phyloP scores from a whole-genome alignment of 148 eudicot species.

The Salicornia ramosissima region DNA sequence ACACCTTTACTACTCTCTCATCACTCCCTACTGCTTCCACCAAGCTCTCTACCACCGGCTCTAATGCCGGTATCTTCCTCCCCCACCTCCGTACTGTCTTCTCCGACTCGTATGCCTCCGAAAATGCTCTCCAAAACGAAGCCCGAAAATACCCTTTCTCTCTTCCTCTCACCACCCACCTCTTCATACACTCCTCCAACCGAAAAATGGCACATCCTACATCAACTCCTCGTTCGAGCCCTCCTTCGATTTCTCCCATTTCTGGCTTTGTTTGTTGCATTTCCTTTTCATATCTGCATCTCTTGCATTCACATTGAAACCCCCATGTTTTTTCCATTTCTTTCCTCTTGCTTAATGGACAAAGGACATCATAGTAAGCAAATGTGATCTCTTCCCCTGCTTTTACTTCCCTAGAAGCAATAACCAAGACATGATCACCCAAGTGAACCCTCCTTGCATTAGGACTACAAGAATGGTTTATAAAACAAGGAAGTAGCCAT shows the following conservation, averaged over 20 bases:
- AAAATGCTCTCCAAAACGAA: slow-evolving; percentile 69
- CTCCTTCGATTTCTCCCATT: slow-evolving; percentile 52
- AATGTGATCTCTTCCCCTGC: slow-evolving; percentile 82
- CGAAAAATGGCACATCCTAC: slow-evolving; percentile 51
- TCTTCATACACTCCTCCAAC: slow-evolving; percentile 72
- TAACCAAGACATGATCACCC: slow-evolving; percentile 63
- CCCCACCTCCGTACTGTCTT: slow-evolving; percentile 69
- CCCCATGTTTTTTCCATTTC: slow-evolving; percentile 75
- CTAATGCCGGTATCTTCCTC: slow-evolving; percentile 55
- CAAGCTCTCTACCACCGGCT: slow-evolving; percentile 55
- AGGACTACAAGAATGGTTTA: slow-evolving; percentile 84
- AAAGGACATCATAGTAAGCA: slow-evolving; percentile 66
- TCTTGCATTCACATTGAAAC: slow-evolving; percentile 56
- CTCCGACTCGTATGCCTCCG: slow-evolving; percentile 49
- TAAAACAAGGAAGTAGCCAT: slow-evolving; percentile 70
- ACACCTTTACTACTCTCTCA: slow-evolving; percentile 59
- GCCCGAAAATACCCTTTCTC: slow-evolving; percentile 78
- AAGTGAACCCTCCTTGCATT: slow-evolving; percentile 68
- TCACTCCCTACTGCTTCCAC: slow-evolving; percentile 72
- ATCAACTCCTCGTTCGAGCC: slow-evolving; percentile 56
- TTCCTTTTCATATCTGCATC: slow-evolving; percentile 63
- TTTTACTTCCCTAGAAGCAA: slow-evolving; percentile 70
- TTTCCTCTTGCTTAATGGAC: slow-evolving; percentile 41
- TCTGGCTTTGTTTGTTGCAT: slow-evolving; percentile 45
- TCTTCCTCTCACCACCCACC: slow-evolving; percentile 57